Evolutionary conservation across 1,284 basidiomycete genomes (phyloP).

Genomic region (Mrakiaceae sp.): DNA sequence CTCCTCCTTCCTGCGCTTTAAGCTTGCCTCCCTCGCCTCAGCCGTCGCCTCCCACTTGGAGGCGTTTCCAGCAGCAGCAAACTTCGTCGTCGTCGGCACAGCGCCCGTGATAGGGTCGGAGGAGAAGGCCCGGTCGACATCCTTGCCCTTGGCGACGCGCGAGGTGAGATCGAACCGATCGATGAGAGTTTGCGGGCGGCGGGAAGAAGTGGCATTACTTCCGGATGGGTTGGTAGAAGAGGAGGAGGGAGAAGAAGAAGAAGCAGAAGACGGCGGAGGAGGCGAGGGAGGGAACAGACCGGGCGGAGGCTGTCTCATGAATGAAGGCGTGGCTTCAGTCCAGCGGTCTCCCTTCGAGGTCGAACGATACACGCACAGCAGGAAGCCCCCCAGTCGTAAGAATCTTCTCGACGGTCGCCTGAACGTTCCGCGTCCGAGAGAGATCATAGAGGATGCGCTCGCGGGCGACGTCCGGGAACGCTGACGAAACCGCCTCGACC

Average conservation of each 20-base stretch:
- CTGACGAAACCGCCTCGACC: conserved; percentile 33
- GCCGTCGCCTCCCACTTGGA: conserved; percentile 20
- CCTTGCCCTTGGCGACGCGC: conserved; percentile 11
- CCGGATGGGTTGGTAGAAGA: background rate
- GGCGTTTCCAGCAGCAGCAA: conserved; percentile 14
- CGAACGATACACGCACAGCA: conserved; percentile 24
- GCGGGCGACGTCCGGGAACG: conserved; percentile 33
- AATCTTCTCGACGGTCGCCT: conserved; percentile 33
- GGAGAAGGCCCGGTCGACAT: background rate
- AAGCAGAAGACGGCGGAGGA: background rate
- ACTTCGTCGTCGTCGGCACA: background rate
- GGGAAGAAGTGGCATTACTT: background rate
- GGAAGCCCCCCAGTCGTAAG: conserved; percentile 31
- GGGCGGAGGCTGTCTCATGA: conserved; percentile 4
- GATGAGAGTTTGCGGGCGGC: conserved; percentile 5
- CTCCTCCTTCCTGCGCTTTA: conserved; percentile 14
- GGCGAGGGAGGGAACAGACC: conserved; percentile 8
- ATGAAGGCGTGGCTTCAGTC: background rate
- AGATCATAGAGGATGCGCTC: conserved; percentile 32
- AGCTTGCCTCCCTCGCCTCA: conserved; percentile 17
- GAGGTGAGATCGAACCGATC: conserved; percentile 7
- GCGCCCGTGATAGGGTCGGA: too few species aligned
- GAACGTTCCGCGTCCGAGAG: conserved; percentile 31
- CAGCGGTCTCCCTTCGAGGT: background rate
- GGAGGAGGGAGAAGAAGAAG: background rate